Base-by-base conservation (phyloP, 1,284 basidiomycete species). In the Apiotrichum veenhuisii region DNA sequence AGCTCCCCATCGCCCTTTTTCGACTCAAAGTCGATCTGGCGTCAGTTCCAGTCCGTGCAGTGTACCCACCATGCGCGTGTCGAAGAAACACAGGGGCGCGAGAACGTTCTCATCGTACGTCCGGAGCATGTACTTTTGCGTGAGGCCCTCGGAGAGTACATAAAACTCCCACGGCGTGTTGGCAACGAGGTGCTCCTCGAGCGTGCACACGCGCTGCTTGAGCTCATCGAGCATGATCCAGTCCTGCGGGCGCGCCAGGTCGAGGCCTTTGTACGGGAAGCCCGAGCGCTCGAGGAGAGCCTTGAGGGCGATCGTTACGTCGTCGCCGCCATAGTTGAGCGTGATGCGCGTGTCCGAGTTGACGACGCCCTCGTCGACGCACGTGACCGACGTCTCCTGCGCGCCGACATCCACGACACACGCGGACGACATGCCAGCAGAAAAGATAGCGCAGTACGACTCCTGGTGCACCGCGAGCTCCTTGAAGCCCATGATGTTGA, bases 381-480 rank as follows among this genome's bases (percentile, higher is more conserved):
- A 98, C 0, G 93, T 86, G 51, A 99, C 85, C 62, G 85, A 90
- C 3, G 89, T 93, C 61, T 83, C 85, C 25, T 82, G 83, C 8
- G 94, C 88, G 12, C 96, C 96, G 54, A 98, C 86, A 71, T 98
- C 92, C 36, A 98, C 89, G 3, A 99, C 90, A 70, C 95, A 98
- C 14, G 93, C 94, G 62, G 86, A 88, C 0, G 90, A 91, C 56
- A 98, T 87, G 14, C 96, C 96, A 2, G 95, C 92, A 20, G 94
- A 92, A 72, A 96, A 98, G 2, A 92, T 91, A 7, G 96, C 91
- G 49, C 91, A 91, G 30, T 96, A 81, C 1, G 90, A 88, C 81
- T 96, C 93, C 89, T 95, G 92, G 74, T 94, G 90, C 15, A 88
- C 84, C 65, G 88, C 91, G 43, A 96, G 77, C 74, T 94, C 88